Evolutionary conservation across 495 filamentous ascomycete genomes (phyloP).

Genomic region (Amorphotheca resinae): DNA sequence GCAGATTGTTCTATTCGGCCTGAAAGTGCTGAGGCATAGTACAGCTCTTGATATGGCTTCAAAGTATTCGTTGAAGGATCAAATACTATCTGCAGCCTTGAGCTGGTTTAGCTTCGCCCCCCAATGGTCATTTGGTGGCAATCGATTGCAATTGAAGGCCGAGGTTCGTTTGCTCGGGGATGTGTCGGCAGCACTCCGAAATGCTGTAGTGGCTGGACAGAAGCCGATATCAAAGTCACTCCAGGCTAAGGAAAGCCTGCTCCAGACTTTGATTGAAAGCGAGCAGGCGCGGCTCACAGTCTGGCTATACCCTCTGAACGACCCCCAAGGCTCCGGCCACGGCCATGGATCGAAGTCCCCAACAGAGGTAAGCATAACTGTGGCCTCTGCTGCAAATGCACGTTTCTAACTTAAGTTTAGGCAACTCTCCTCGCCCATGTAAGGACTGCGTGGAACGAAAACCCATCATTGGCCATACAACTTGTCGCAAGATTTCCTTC

Average conservation of each 20-base stretch:
- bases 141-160: slow-evolving; percentile 82
- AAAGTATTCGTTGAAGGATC: slow-evolving; percentile 73
- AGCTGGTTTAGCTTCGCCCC: slow-evolving; percentile 79
- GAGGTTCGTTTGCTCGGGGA: slow-evolving; percentile 75
- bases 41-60: slow-evolving; percentile 44
- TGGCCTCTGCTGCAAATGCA: background rate
- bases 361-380: slow-evolving; percentile 33
- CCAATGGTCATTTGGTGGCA: slow-evolving; percentile 91
- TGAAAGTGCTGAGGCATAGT: slow-evolving; percentile 60
- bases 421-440: slow-evolving; percentile 47
- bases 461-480: slow-evolving; percentile 71
- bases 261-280: slow-evolving; percentile 68
- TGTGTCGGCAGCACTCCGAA: slow-evolving; percentile 49
- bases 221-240: slow-evolving; percentile 49
- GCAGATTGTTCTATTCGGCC: slow-evolving; percentile 69
- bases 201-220: slow-evolving; percentile 41
- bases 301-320: slow-evolving; percentile 78
- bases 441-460: slow-evolving; percentile 73
- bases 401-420: slow-evolving; percentile 21
- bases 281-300: slow-evolving; percentile 74
- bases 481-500: slow-evolving; percentile 69
- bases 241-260: slow-evolving; percentile 65
- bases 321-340: slow-evolving; percentile 33
- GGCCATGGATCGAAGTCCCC: slow-evolving; percentile 26
- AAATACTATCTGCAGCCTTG: slow-evolving; percentile 70